Conservation (phyloP, 257 asterid genomes). For the Rhazya stricta region DNA sequence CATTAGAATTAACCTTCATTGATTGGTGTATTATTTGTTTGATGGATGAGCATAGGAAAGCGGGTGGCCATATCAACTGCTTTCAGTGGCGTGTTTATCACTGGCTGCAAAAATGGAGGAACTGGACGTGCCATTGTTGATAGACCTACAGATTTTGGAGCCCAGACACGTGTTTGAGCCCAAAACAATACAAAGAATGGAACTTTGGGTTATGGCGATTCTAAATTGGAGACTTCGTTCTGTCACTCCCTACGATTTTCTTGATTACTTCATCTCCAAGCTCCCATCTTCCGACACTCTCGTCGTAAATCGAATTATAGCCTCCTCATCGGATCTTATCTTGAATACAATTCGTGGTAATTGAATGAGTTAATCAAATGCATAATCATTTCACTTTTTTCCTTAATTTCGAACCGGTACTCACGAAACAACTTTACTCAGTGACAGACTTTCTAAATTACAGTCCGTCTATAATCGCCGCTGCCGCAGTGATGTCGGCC, state of each 20-base stretch:
- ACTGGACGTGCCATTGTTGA: conserved; percentile 30
- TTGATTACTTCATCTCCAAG: conserved; percentile 38
- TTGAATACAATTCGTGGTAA: conserved; percentile 52
- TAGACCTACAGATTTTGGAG: conserved; percentile 41
- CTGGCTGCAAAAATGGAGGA: conserved; percentile 65
- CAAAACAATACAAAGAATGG: conserved; percentile 47
- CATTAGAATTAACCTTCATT: neutral
- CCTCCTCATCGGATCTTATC: conserved; percentile 29
- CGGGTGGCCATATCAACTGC: conserved; percentile 50
- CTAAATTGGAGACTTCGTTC: conserved; percentile 50
- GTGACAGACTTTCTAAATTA: conserved; percentile 39
- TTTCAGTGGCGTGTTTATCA: conserved; percentile 45
- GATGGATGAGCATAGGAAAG: conserved; percentile 18
- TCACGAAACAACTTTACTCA: conserved; percentile 9
- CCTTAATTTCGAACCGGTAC: neutral
- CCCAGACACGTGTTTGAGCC: conserved; percentile 33
- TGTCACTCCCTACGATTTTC: conserved; percentile 57
- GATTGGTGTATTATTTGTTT: neutral
- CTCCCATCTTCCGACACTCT: conserved; percentile 25
- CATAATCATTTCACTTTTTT: neutral
- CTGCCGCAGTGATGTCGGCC: conserved; percentile 50
- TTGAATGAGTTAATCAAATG: neutral
- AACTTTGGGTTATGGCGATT: conserved; percentile 37
- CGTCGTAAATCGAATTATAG: conserved; percentile 4
- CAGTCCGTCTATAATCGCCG: conserved; percentile 50